A percentile compares a stretch with the other conserved stretches of the same genome.
Evolutionary conservation across 352 stramenopile species (phyloP).

Genomic region (Pythium sukuiense): DNA sequence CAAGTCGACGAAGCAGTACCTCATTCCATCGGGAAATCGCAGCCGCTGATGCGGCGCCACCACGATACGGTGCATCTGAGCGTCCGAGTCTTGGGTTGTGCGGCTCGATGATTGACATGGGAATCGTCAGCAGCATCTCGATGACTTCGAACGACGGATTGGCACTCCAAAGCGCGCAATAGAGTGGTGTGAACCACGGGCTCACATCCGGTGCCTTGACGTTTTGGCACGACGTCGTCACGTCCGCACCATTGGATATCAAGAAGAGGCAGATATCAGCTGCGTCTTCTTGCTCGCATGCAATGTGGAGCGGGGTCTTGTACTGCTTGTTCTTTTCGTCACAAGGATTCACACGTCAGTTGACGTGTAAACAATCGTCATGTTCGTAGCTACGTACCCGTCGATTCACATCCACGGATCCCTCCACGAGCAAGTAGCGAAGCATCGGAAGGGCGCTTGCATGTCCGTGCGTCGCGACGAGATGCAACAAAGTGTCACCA

Average conservation of each 20-base stretch:
- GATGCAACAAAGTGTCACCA: slow-evolving; percentile 47
- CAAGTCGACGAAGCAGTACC: slow-evolving; percentile 38
- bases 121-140: slow-evolving; percentile 46
- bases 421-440: slow-evolving; percentile 39
- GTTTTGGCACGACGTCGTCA: slow-evolving; percentile 44
- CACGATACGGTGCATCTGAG: slow-evolving; percentile 20
- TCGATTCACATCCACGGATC: slow-evolving; percentile 41
- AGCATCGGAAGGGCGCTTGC: slow-evolving; percentile 36
- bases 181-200: slow-evolving; percentile 47
- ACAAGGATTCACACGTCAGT: not conserved
- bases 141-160: slow-evolving; percentile 44
- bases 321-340: slow-evolving; percentile 46
- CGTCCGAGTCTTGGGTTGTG: slow-evolving; percentile 37
- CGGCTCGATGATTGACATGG: slow-evolving; percentile 43
- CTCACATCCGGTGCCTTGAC: slow-evolving; percentile 32
- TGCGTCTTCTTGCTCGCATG: slow-evolving; percentile 38
- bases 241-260: slow-evolving; percentile 41
- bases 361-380: not conserved
- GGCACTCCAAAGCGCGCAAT: slow-evolving; percentile 41
- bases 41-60: not conserved
- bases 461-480: slow-evolving; percentile 40
- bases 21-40: slow-evolving; percentile 36
- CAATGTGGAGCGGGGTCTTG: slow-evolving; percentile 48
- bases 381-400: slow-evolving; percentile 33
- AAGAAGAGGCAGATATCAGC: slow-evolving; percentile 41